These are phyloP conservation scores for Helianthus tuberosus DNA, from an alignment of 129 eudicot genomes.

Conservation along the genomic window DNA sequence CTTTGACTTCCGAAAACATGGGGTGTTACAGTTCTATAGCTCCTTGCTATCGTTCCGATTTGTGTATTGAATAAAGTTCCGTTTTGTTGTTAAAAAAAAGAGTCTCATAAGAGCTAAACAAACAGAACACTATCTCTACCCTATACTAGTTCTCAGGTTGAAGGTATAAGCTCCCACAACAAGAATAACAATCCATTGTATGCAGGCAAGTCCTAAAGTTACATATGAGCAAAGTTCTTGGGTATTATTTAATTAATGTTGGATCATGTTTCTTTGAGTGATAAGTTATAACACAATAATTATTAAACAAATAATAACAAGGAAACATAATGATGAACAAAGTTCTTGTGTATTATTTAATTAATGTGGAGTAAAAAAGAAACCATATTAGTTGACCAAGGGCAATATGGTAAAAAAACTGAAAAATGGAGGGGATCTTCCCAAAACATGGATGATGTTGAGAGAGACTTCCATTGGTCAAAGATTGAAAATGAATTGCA, in stretches of 20 bases:
- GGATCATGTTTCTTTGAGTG: neutral
- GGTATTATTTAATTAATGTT: neutral
- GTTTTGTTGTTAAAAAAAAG: no score
- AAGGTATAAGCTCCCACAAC: no score
- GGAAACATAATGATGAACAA: neutral
- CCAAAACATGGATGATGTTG: conserved; percentile 6
- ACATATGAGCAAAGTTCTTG: no score
- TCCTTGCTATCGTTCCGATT: no score
- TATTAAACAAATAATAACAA: neutral
- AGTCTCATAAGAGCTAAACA: no score
- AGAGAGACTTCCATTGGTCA: conserved; percentile 21
- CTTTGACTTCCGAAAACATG: no score
- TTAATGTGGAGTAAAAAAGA: neutral
- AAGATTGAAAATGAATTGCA: conserved; percentile 11
- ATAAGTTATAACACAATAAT: neutral
- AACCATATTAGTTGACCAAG: neutral
- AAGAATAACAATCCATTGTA: no score
- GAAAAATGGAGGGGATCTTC: conserved; percentile 3
- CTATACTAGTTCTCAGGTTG: no score
- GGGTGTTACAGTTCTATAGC: no score
- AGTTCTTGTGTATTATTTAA: conserved; percentile 1
- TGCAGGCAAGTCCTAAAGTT: no score
- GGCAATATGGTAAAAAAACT: conserved; percentile 16
- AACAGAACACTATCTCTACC: no score
- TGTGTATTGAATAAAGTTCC: no score